Evolutionary conservation across 2,329 filamentous ascomycete genomes (phyloP), one percentile per base, ranked within the genome.

Genomic region (Phaeophleospora eucalypticola): DNA sequence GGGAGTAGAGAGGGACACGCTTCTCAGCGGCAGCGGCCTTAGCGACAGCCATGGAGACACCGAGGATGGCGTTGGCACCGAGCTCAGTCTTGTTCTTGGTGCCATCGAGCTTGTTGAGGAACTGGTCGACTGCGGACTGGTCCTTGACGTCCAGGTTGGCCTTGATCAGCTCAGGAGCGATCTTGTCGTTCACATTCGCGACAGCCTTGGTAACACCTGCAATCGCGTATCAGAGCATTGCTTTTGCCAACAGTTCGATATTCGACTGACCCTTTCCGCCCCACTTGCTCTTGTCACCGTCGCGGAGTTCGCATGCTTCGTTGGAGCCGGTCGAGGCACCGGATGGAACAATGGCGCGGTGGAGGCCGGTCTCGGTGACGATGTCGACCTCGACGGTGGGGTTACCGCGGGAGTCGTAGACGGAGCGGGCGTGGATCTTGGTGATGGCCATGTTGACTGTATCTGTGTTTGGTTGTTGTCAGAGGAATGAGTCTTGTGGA

Each of bases 331-430:
- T 96, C 64, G 91, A 96, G 66, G 91, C 91, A 72, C 91, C 91
- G 59, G 90, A 96, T 65, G 91, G 91, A 56, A 97, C 91, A 70
- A 96, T 96, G 71, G 91, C 90, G 69, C 91, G 89, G 83, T 96
- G 90, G 57, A 97, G 84, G 68, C 91, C 91, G 65, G 87, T 94
- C 78, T 95, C 89, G 64, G 90, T 96, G 76, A 95, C 86, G 64
- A 96, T 83, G 71, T 96, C 91, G 66, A 97, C 91, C 81, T 97
- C 91, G 68, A 96, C 91, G 70, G 93, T 98, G 67, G 93, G 93
- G 84, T 98, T 98, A 71, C 82, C 82, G 62, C 93, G 91, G 72
- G 93, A 97, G 82, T 98, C 93, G 83, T 77, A 98, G 79, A 98
- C 89, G 68, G 86, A 90, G 70, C 93, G 74, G 57, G 73, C 72